phyloP scores from a whole-genome alignment of 345 rosid genomes.

The Acer yangbiense region DNA sequence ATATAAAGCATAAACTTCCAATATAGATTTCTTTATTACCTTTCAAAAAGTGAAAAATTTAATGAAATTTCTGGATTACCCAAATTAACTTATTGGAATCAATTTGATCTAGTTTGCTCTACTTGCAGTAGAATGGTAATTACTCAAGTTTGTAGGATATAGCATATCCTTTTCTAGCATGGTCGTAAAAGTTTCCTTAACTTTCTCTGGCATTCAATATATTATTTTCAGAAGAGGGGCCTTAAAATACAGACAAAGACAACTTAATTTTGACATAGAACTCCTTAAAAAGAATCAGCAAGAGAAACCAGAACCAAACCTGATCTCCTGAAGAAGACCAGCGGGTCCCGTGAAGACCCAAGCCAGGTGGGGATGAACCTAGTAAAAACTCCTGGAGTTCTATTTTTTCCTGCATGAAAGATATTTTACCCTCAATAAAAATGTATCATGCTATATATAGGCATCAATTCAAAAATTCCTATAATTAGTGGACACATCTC shows the following conservation, averaged over 20 bases:
- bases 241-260: not conserved
- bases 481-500: not conserved
- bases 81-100: not conserved
- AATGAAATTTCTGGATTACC: not conserved
- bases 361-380: constrained; percentile 72
- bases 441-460: constrained; percentile 13
- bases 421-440: constrained; percentile 17
- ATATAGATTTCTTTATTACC: not conserved
- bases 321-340: constrained; percentile 87
- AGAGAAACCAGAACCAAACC: constrained; percentile 45
- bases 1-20: not conserved
- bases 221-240: not conserved
- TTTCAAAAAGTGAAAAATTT: not conserved
- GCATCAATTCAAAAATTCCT: constrained; percentile 14
- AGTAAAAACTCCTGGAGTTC: constrained; percentile 85
- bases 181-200: not conserved
- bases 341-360: constrained; percentile 80
- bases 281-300: not conserved
- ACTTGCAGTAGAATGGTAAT: not conserved
- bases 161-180: not conserved
- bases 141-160: not conserved
- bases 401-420: constrained; percentile 61
- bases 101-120: not conserved
- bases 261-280: constrained; percentile 5
- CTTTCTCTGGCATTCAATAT: not conserved